Percentiles rank a stretch among this genome's conserved stretches.
phyloP scores from a whole-genome alignment of 257 asterid species.

The Solanum piurae region DNA sequence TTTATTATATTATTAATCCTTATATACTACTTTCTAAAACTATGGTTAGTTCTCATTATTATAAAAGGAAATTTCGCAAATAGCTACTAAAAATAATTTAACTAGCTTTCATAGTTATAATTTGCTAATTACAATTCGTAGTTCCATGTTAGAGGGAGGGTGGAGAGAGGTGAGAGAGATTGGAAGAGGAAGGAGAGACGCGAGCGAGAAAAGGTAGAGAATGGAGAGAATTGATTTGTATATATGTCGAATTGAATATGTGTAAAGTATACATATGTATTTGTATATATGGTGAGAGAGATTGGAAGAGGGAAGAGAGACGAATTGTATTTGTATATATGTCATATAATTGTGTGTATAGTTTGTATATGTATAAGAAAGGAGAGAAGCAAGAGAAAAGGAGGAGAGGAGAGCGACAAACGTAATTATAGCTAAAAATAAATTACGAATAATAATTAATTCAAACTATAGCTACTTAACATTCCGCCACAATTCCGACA shows the following conservation, averaged over 20 bases:
- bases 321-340: no score
- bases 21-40: not conserved
- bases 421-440: no score
- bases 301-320: no score
- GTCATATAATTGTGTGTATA: no score
- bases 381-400: fast-evolving
- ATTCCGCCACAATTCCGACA: fast-evolving
- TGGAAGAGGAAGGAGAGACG: fast-evolving
- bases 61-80: no score
- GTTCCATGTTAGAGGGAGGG: fast-evolving
- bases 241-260: fast-evolving
- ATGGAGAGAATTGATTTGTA: fast-evolving
- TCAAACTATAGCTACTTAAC: not conserved
- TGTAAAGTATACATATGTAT: no score
- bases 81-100: no score
- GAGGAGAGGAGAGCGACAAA: no score
- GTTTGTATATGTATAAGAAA: no score
- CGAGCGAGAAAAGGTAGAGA: fast-evolving
- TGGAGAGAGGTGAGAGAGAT: not conserved
- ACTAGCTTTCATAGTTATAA: fast-evolving
- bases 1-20: not conserved
- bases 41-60: not conserved
- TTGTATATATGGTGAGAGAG: no score
- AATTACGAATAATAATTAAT: fast-evolving
- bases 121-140: no score